Evolutionary conservation across 2,329 filamentous ascomycete species (phyloP), one percentile per base, ranked within the genome.

Genomic region (Ploettnerulaceae sp.): DNA sequence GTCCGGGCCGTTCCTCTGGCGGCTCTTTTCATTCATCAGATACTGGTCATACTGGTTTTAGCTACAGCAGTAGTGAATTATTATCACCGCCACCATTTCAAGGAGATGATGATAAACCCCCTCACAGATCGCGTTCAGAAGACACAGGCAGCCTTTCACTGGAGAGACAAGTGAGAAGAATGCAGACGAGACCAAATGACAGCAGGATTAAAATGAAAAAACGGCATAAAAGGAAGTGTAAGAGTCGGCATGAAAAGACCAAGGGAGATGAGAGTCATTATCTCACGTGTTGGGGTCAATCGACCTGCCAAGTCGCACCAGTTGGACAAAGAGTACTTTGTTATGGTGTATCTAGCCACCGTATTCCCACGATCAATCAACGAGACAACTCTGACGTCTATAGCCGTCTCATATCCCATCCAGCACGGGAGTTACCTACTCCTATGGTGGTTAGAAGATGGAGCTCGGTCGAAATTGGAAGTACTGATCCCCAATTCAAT

Each of bases 381-480:
- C 18, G 36, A 11, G 45, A 29, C 1, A 45, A 46, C 31, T 47
- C 26, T 22, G 41, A 44, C 32, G 38, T 31, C 0, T 45, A 47
- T 18, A 34, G 39, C 9, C 39, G 24, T 21, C 11, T 45, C 9
- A 18, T 37, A 24, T 18, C 35, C 21, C 17, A 41, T 1, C 25
- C 48, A 8, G 49, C 32, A 34, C 39, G 47, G 15, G 28, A 24
- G 4, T 38, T 46, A 15, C 28, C 34, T 11, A 37, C 32, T 15
- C 43, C 49, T 12, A n/a, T 49, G 21, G 15, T 53, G 3, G 40
- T 45, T 2, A 52, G 58, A 45, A 51, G 57, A 31, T 61, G 57
- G 58, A 60, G 57, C 24, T 61, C 57, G 8, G 51, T 59, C 12
- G 55, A 58, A 41, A 42, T 58, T 29, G 51, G 49, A 12, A 42